phyloP scores from a whole-genome alignment of 2,329 filamentous ascomycete species.

The Acephala macrosclerotiorum region DNA sequence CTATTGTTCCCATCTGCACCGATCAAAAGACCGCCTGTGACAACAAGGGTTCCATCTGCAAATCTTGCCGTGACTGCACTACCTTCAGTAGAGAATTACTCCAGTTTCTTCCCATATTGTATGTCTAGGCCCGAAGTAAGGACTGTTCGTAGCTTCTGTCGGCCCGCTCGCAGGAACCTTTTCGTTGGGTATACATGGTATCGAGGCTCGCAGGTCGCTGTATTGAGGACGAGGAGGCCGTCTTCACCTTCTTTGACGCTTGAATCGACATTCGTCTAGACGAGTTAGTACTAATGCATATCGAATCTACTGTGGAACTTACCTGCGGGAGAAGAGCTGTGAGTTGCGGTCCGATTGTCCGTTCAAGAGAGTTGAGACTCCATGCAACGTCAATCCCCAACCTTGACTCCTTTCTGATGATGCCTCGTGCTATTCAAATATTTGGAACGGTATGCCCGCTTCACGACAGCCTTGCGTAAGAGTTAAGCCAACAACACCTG shows the following conservation, averaged over 20 bases:
- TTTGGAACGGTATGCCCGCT: constrained; percentile 43
- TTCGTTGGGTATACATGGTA: constrained; percentile 50
- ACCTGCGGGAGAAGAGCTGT: constrained; percentile 33
- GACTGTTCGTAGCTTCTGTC: constrained; percentile 38
- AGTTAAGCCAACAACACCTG: constrained; percentile 44
- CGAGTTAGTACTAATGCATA: constrained; percentile 20
- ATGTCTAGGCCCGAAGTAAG: constrained; percentile 37
- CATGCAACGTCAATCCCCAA: constrained; percentile 69
- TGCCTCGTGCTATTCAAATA: constrained; percentile 49
- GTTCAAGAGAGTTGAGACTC: constrained; percentile 51
- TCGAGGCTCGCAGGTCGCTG: constrained; percentile 47
- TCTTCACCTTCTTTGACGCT: constrained; percentile 48
- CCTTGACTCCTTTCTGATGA: constrained; percentile 50
- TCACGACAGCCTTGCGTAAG: constrained; percentile 46
- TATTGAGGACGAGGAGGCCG: constrained; percentile 51
- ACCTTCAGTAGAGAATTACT: constrained; percentile 36
- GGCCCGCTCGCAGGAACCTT: constrained; percentile 46
- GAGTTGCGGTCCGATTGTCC: constrained; percentile 35
- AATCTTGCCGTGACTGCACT: constrained; percentile 42
- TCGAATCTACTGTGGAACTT: constrained; percentile 5
- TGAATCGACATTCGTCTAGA: constrained; percentile 40
- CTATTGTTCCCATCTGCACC: constrained; percentile 50
- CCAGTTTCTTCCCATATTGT: constrained; percentile 60
- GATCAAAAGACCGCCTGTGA: constrained; percentile 46
- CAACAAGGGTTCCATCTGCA: constrained; percentile 44